phyloP scores from a whole-genome alignment of 345 rosid genomes.

The Microcos paniculata region DNA sequence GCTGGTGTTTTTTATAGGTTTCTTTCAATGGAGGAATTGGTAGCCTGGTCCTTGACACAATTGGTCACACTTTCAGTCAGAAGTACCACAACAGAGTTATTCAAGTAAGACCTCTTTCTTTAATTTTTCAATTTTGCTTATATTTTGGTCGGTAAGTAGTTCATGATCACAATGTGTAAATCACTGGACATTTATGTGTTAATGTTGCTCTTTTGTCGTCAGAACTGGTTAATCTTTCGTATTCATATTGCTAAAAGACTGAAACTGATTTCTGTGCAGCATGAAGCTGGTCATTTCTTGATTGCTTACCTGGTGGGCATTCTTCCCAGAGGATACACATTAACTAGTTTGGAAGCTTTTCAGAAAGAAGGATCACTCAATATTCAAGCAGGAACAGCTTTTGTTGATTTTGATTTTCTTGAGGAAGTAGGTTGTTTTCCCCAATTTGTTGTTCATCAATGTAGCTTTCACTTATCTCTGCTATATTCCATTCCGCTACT shows the following conservation, averaged over 20 bases:
- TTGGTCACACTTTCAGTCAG: constrained; percentile 75
- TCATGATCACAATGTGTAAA: neutral
- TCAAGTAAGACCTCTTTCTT: constrained; percentile 46
- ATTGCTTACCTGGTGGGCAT: constrained; percentile 82
- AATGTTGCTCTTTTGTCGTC: no score
- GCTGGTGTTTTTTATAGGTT: constrained; percentile 38
- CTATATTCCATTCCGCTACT: neutral
- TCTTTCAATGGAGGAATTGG: constrained; percentile 85
- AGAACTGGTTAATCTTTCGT: neutral
- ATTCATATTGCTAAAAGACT: neutral
- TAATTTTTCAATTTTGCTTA: neutral
- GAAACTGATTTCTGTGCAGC: constrained; percentile 42
- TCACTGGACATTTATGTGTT: neutral
- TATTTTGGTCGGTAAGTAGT: neutral
- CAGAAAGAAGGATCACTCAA: constrained; percentile 89
- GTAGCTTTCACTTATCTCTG: neutral
- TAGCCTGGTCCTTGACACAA: constrained; percentile 75
- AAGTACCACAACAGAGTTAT: constrained; percentile 81
- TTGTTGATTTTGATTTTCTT: constrained; percentile 84
- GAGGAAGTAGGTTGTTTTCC: constrained; percentile 59
- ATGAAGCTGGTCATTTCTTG: constrained; percentile 98
- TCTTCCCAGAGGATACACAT: constrained; percentile 74
- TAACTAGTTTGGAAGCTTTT: constrained; percentile 77
- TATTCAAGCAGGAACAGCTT: constrained; percentile 90
- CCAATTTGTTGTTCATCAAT: neutral